Percentiles rank a stretch among this genome's conserved stretches.
These are phyloP conservation scores for Anethum foeniculum DNA, from an alignment of 140 eudicot species.

Conservation along the genomic window DNA sequence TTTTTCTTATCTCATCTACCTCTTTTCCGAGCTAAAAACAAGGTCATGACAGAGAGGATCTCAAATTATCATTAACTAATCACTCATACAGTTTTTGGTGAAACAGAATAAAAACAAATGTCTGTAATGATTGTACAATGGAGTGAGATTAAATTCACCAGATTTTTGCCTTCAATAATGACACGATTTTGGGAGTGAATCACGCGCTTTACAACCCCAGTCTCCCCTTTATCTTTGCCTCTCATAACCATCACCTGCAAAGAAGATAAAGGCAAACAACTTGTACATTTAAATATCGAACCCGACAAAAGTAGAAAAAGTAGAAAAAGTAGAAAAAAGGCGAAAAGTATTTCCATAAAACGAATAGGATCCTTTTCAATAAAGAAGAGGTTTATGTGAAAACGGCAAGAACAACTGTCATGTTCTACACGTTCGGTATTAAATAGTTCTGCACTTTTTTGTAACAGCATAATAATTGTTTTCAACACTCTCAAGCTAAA, in stretches of 20 bases:
- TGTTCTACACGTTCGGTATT: background rate
- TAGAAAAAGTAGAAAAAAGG: background rate
- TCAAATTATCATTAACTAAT: background rate
- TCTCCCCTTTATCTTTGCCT: conserved; percentile 57
- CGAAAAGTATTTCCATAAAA: background rate
- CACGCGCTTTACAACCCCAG: conserved; percentile 48
- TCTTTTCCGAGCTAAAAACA: background rate
- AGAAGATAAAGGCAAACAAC: background rate
- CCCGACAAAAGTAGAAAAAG: too few species aligned
- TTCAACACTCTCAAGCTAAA: too few species aligned
- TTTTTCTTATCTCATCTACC: background rate
- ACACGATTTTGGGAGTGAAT: conserved; percentile 54
- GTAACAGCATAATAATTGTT: too few species aligned
- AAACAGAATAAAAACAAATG: background rate
- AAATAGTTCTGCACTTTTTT: background rate
- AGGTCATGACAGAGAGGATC: background rate
- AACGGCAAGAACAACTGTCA: background rate
- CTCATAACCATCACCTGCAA: conserved; percentile 53
- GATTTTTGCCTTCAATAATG: conserved; percentile 50
- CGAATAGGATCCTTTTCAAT: too few species aligned
- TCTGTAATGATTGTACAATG: background rate
- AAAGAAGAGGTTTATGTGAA: background rate
- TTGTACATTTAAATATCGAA: background rate
- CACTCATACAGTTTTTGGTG: background rate
- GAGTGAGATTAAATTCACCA: conserved; percentile 23